Evolutionary conservation across 2,329 filamentous ascomycete genomes (phyloP), one percentile per base, ranked within the genome.

Genomic region (Ampelomyces quisqualis): DNA sequence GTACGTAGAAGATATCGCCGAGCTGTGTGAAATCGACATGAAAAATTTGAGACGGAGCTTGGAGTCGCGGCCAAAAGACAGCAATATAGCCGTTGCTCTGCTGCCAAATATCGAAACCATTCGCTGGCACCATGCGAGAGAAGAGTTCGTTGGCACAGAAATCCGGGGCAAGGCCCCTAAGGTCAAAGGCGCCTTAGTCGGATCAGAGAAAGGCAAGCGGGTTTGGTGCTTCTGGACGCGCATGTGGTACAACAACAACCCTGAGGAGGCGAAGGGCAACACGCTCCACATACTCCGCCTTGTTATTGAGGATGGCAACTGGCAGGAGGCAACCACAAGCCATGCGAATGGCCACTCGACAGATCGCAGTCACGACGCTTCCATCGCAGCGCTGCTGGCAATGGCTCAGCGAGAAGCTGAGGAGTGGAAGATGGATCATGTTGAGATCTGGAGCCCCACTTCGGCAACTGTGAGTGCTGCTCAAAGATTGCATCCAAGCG

Each of bases 361-460:
- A 18, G 39, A 56, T 21, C 47, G 50, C 7, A 40, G 46, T 17
- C 53, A 63, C 28, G 58, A 53, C 15, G 51, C 46, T 24, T 74
- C 75, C 1, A 75, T 94, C 44, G 73, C 76, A 24, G 78, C 79
- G 2, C 76, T 95, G 18, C 64, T 95, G 30, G 68, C 71, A 28
- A 73, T 82, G 30, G 90, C 89, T 4, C 81, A 85, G 57, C 69
- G 70, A 7, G 82, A 94, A 67, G 90, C 90, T 2, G 69, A 74
- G 3, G 74, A 80, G 41, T 95, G 88, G 85, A 73, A 78, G 30
- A 81, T 88, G 70, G 74, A 76, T 27, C 76, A 80, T 31, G 80
- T 95, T 3, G 79, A 90, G 63, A 73, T 91, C 36, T 97, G 91
- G 91, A 95, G 93, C 61, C 90, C 90, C 0, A 78, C 77, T 3